Evolutionary conservation across 306 rosid genomes (phyloP), one percentile per base, ranked within the genome.

Genomic region (Chamaecrista fasciculata): DNA sequence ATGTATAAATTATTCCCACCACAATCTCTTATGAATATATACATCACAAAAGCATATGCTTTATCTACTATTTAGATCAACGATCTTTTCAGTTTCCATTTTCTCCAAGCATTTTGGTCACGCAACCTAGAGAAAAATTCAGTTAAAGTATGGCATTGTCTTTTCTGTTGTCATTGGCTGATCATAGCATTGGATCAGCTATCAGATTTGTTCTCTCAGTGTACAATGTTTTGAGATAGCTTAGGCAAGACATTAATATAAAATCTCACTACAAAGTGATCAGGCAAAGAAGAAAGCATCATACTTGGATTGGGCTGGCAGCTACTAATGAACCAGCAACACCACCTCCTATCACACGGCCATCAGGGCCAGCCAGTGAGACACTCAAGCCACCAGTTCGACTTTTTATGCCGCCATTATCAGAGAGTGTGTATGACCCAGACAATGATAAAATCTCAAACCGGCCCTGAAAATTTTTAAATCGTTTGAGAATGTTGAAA

Each of bases 341-440:
- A 36, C 86, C 85, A 33, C 96, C 98, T 11, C 98, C 95, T 4
- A 87, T 74, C n/a, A 89, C 95, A 0, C 92, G 80, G 19, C 96
- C 92, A 24, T 92, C 96, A 15, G 95, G 89, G 43, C 92, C 90
- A 11, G 92, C 95, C 59, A 92, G 87, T n/a, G 90, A 77, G 60
- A 92, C 89, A 61, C 90, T 85, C 79, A 92, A 67, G 11, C 95
- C 95, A 16, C 95, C 95, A 11, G 51, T 79, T 55, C 86, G 68
- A 70, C 82, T 80, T 75, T 68, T 85, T 23, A 66, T 44, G 39
- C 85, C 89, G 59, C 70, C 66, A 12, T 1, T 66, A 15, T 85
- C 89, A 0, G 62, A 60, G 5, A 75, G 69, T 6, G 86, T 77
- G 78, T 72, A 87, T 20, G 96, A 89, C 68, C 97, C 97, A 2